These are phyloP conservation scores for Beauveria brongniartii DNA, from an alignment of 2,329 filamentous ascomycete species.

Conservation along the genomic window DNA sequence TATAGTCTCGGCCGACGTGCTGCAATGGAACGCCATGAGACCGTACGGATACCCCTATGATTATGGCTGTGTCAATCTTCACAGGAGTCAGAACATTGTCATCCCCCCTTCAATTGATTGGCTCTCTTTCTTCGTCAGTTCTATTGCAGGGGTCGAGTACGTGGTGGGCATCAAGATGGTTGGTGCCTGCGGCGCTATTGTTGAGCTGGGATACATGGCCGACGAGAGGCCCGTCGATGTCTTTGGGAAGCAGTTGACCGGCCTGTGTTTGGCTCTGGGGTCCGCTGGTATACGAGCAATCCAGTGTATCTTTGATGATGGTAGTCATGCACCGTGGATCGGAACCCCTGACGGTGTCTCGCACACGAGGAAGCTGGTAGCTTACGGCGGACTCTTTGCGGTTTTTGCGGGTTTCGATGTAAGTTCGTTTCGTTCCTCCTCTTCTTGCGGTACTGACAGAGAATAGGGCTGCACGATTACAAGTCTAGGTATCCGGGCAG, in stretches of 20 bases:
- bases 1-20: not conserved
- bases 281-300: not conserved
- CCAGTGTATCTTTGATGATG: not conserved
- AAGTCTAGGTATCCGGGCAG: not conserved
- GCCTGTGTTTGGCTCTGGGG: not conserved
- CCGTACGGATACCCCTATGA: not conserved
- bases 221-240: not conserved
- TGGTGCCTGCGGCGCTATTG: not conserved
- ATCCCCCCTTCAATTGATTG: not conserved
- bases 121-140: not conserved
- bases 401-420: not conserved
- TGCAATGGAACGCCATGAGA: not conserved
- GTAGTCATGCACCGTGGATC: not conserved
- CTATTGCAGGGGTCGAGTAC: not conserved
- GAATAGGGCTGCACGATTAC: not conserved
- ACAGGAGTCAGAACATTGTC: not conserved
- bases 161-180: conserved; percentile 2
- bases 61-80: not conserved
- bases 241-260: not conserved
- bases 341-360: not conserved
- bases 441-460: not conserved
- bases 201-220: conserved; percentile 4
- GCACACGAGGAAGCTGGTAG: not conserved
- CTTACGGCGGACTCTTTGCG: not conserved
- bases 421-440: not conserved